Percentiles rank a stretch among this genome's conserved stretches.
phyloP scores from a whole-genome alignment of 305 asterid species.

The Ruellia speciosa region DNA sequence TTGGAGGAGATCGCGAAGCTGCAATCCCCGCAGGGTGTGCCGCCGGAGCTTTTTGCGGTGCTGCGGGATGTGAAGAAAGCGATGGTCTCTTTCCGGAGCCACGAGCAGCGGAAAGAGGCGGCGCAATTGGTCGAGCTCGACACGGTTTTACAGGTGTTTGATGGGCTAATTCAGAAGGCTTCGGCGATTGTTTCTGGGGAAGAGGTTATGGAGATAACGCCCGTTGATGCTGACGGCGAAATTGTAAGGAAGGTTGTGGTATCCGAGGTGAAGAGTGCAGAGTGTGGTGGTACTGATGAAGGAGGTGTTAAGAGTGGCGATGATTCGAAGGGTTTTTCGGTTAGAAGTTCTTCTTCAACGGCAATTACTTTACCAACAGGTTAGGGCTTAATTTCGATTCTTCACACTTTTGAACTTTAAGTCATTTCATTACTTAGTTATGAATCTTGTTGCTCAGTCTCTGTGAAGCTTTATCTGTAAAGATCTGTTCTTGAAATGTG shows the following conservation, averaged over 20 bases:
- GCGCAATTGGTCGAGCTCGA: constrained; percentile 50
- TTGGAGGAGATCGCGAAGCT: constrained; percentile 45
- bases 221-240: constrained; percentile 26
- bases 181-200: constrained; percentile 53
- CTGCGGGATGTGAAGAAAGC: constrained; percentile 39
- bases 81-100: constrained; percentile 38
- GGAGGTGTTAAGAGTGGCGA: constrained; percentile 24
- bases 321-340: constrained; percentile 23
- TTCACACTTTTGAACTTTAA: neutral
- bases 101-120: constrained; percentile 62
- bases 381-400: constrained; percentile 12
- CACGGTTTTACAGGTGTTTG: constrained; percentile 44
- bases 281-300: constrained; percentile 7
- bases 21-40: constrained; percentile 31
- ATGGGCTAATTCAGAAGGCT: constrained; percentile 51
- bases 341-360: constrained; percentile 25
- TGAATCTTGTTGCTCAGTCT: constrained; percentile 3
- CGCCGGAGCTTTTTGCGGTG: constrained; percentile 46
- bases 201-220: constrained; percentile 16
- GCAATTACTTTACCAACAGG: constrained; percentile 37
- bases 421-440: neutral
- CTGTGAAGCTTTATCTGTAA: constrained; percentile 5
- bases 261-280: constrained; percentile 27
- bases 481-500: constrained; percentile 3
- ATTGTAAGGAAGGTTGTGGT: constrained; percentile 15